phyloP scores from a whole-genome alignment of 306 rosid genomes.

The Malus asiatica region DNA sequence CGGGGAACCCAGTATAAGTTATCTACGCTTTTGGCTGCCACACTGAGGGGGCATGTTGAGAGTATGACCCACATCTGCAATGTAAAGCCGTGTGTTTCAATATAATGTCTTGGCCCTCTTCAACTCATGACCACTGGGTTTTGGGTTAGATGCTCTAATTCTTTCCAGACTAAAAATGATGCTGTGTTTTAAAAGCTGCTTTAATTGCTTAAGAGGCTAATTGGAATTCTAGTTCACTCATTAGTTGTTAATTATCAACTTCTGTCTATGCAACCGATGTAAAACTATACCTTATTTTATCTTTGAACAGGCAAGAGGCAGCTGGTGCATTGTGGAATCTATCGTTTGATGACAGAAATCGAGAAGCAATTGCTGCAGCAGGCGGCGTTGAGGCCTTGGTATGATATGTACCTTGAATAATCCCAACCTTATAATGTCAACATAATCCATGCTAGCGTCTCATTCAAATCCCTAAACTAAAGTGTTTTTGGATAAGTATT shows the following conservation, averaged over 20 bases:
- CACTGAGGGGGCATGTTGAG: not conserved
- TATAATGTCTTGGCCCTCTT: not conserved
- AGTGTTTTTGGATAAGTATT: not conserved
- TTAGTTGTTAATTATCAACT: not conserved
- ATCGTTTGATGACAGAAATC: conserved; percentile 95
- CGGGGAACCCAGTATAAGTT: not conserved
- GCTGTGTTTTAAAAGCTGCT: not conserved
- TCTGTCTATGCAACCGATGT: not conserved
- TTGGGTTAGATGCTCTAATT: not conserved
- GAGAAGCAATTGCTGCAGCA: conserved; percentile 96
- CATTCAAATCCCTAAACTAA: not conserved
- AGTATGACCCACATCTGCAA: not conserved
- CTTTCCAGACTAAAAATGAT: not conserved
- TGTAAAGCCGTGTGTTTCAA: not conserved
- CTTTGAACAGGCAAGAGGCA: conserved; percentile 87
- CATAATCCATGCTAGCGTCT: not conserved
- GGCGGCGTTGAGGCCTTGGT: conserved; percentile 99
- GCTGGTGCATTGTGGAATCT: conserved; percentile 99
- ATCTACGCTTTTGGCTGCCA: not conserved
- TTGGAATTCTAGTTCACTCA: not conserved
- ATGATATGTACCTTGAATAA: conserved; percentile 20
- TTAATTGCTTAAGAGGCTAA: not conserved
- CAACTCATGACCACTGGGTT: not conserved
- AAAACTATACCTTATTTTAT: not conserved
- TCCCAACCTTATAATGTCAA: not conserved